A percentile compares a stretch with the other conserved stretches of the same genome.
Conservation (phyloP, 1,284 basidiomycete genomes). For the Sanghuangporus weigelae region DNA sequence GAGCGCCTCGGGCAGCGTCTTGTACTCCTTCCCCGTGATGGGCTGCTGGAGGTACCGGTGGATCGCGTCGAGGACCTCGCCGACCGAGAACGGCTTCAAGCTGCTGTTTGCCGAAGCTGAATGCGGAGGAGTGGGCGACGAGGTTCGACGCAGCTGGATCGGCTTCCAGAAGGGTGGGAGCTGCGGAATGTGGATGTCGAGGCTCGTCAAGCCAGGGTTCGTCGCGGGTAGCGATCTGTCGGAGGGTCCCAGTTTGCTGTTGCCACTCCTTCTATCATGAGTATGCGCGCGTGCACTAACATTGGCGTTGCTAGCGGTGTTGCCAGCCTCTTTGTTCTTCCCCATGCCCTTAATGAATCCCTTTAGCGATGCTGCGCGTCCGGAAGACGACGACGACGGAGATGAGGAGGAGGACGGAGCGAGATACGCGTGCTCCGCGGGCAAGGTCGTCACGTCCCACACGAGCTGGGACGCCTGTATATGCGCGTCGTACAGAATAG, state of each 20-base stretch:
- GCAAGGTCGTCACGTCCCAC: slow-evolving; percentile 8
- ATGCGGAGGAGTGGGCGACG: no score
- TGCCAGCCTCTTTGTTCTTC: background rate
- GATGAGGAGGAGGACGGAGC: no score
- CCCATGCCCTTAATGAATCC: background rate
- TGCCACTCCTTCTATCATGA: no score
- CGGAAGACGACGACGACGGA: background rate
- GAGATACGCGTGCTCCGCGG: background rate
- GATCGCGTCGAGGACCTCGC: slow-evolving; percentile 13
- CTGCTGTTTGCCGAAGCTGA: background rate
- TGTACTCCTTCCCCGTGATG: slow-evolving; percentile 8
- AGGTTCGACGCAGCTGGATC: slow-evolving; percentile 1
- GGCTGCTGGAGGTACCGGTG: slow-evolving; percentile 6
- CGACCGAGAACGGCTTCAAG: slow-evolving; percentile 8
- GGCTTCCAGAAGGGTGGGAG: slow-evolving; percentile 15
- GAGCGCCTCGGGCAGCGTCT: slow-evolving; percentile 3
- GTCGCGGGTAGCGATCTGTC: slow-evolving; percentile 8
- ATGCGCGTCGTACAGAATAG: slow-evolving; percentile 5
- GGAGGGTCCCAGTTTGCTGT: slow-evolving; percentile 1
- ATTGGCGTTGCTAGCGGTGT: background rate
- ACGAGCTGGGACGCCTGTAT: slow-evolving; percentile 1
- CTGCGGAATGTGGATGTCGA: slow-evolving; percentile 9
- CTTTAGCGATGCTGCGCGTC: slow-evolving; percentile 6
- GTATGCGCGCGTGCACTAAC: no score
- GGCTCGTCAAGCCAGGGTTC: background rate